phyloP scores from a whole-genome alignment of 129 eudicot genomes.

The Helichrysum umbraculigerum region DNA sequence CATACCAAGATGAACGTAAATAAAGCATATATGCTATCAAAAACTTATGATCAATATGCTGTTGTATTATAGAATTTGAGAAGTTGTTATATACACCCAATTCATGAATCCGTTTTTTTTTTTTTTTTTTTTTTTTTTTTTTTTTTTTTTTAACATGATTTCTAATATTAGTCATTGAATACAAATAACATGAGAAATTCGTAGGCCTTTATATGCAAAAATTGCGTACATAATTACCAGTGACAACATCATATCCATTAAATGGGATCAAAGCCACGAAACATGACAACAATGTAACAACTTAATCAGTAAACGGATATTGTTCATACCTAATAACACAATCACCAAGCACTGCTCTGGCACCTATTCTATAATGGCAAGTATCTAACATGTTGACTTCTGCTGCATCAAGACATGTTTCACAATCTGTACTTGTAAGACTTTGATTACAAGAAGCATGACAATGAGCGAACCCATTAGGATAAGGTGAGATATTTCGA shows the following conservation, averaged over 20 bases:
- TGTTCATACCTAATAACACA: conserved; percentile 70
- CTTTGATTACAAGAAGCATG: conserved; percentile 54
- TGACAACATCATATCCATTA: neutral
- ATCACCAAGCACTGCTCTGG: conserved; percentile 54
- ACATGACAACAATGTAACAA: conserved; percentile 9
- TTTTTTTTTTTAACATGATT: too few relatives aligned
- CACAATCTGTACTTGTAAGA: conserved; percentile 54
- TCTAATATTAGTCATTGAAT: neutral
- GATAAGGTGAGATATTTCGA: conserved; percentile 71
- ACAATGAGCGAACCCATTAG: conserved; percentile 72
- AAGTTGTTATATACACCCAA: too few relatives aligned
- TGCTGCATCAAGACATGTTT: conserved; percentile 62
- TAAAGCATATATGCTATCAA: too few relatives aligned
- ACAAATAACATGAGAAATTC: neutral
- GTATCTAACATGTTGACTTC: conserved; percentile 38
- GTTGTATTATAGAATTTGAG: too few relatives aligned
- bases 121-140: too few relatives aligned
- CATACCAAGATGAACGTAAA: too few relatives aligned
- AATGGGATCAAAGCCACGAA: neutral
- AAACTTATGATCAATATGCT: too few relatives aligned
- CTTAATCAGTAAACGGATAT: conserved; percentile 57
- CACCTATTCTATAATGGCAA: conserved; percentile 55
- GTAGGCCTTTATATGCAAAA: conserved; percentile 2
- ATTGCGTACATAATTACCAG: neutral
- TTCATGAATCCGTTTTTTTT: too few relatives aligned